A percentile compares a stretch with the other conserved stretches of the same genome.
Evolutionary conservation across 441 rosid genomes (phyloP).

Genomic region (Syzygium malaccense): DNA sequence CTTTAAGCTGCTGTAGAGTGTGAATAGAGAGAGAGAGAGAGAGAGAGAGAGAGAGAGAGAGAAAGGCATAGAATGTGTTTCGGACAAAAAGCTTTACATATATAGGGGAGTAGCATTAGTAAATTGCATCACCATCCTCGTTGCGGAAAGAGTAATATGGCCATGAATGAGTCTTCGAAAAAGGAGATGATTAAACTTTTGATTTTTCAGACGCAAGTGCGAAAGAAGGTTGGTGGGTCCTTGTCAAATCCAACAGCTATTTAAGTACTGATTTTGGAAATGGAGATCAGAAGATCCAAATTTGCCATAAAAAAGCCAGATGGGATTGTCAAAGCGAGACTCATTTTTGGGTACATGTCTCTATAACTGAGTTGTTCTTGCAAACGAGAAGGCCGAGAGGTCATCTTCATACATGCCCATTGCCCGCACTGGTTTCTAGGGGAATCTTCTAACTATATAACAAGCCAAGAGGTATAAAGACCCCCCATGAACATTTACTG

Average conservation of each 20-base stretch:
- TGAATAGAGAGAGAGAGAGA: background rate
- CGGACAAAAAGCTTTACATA: background rate
- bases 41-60: constrained; percentile 2
- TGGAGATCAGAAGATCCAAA: constrained; percentile 10
- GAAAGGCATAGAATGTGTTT: background rate
- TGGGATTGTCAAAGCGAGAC: background rate
- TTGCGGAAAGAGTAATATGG: background rate
- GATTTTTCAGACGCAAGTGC: background rate
- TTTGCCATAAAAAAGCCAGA: background rate
- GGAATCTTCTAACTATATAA: constrained; percentile 18
- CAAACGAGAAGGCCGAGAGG: background rate
- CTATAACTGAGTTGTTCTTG: background rate
- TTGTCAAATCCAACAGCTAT: constrained; percentile 26
- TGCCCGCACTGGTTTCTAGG: constrained; percentile 16
- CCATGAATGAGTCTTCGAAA: background rate
- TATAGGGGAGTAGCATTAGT: background rate
- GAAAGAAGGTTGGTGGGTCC: constrained; percentile 30
- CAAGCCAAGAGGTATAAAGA: background rate
- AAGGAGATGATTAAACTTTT: background rate
- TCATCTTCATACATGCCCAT: background rate
- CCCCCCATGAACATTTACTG: background rate
- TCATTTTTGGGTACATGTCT: background rate
- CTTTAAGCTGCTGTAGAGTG: background rate
- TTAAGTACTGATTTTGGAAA: constrained; percentile 8
- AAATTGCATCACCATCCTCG: background rate